A percentile compares a stretch with the other conserved stretches of the same genome.
phyloP scores from a whole-genome alignment of 257 asterid genomes.

The Fraxinus pennsylvanica region DNA sequence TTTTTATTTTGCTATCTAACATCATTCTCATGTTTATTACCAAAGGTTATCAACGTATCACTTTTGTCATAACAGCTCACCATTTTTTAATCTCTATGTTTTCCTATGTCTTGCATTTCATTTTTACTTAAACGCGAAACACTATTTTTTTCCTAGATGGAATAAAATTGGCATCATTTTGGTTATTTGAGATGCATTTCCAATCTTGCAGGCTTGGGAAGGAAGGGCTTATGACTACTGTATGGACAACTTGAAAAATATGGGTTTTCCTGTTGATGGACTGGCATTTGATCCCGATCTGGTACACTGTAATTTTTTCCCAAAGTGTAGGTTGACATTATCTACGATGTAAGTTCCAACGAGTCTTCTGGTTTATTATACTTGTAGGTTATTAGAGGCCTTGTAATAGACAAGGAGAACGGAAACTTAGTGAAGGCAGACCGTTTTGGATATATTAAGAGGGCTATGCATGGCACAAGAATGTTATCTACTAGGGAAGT shows the following conservation, averaged over 20 bases:
- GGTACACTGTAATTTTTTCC: slow-evolving; percentile 41
- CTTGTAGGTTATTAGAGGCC: slow-evolving; percentile 81
- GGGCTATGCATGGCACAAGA: slow-evolving; percentile 88
- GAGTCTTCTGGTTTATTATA: slow-evolving; percentile 20
- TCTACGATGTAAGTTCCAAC: not conserved
- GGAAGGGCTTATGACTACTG: slow-evolving; percentile 97
- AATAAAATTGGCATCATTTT: not conserved
- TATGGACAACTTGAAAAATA: slow-evolving; percentile 65
- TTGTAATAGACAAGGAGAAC: slow-evolving; percentile 83
- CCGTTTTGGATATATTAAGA: slow-evolving; percentile 80
- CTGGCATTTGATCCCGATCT: slow-evolving; percentile 87
- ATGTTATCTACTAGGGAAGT: slow-evolving; percentile 79
- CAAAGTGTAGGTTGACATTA: not conserved
- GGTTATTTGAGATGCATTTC: not conserved
- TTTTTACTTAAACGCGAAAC: not conserved
- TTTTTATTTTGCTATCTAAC: not conserved
- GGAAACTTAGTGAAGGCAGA: slow-evolving; percentile 90
- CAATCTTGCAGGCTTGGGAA: slow-evolving; percentile 79
- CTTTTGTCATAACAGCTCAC: not conserved
- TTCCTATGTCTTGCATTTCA: not conserved
- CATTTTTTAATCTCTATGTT: not conserved
- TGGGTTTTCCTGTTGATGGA: slow-evolving; percentile 93
- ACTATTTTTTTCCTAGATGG: not conserved
- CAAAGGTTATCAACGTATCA: not conserved
- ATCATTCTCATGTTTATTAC: not conserved